Percentiles rank a stretch among this genome's conserved stretches.
Evolutionary conservation across 768 basidiomycete genomes (phyloP).

Genomic region (Xerocomellus dryophilus): DNA sequence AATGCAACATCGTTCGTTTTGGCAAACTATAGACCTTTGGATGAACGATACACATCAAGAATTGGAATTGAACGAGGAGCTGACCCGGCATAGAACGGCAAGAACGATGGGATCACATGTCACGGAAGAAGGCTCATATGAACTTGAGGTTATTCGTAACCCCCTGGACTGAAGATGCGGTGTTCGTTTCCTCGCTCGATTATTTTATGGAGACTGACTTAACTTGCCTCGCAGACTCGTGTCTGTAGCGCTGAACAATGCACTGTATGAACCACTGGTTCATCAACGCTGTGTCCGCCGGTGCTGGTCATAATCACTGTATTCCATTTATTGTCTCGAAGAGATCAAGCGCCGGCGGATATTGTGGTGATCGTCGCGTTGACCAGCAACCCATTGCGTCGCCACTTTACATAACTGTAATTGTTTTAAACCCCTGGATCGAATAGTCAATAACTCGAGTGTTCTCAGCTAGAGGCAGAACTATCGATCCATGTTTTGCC

Average conservation of each 20-base stretch:
- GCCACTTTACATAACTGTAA: too few species aligned
- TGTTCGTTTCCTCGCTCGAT: background rate
- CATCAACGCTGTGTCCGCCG: background rate
- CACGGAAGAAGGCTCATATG: background rate
- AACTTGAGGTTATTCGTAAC: background rate
- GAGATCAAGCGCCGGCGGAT: too few species aligned
- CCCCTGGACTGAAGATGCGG: background rate
- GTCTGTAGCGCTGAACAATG: background rate
- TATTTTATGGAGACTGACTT: background rate
- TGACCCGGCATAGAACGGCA: background rate
- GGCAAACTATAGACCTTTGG: slow-evolving; percentile 1
- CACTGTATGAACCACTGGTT: background rate
- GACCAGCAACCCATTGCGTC: too few species aligned
- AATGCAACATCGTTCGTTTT: background rate
- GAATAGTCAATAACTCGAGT: too few species aligned
- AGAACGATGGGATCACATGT: background rate
- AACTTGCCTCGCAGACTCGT: background rate
- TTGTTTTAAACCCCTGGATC: too few species aligned
- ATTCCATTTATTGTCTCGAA: background rate
- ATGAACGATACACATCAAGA: background rate
- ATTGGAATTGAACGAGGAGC: background rate
- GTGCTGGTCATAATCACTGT: background rate
- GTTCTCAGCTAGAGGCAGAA: too few species aligned
- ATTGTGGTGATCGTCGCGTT: background rate
- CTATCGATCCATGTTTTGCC: too few species aligned